Evolutionary conservation across 1,284 basidiomycete genomes (phyloP), one percentile per base, ranked within the genome.

Genomic region (Malassezia arunalokei): DNA sequence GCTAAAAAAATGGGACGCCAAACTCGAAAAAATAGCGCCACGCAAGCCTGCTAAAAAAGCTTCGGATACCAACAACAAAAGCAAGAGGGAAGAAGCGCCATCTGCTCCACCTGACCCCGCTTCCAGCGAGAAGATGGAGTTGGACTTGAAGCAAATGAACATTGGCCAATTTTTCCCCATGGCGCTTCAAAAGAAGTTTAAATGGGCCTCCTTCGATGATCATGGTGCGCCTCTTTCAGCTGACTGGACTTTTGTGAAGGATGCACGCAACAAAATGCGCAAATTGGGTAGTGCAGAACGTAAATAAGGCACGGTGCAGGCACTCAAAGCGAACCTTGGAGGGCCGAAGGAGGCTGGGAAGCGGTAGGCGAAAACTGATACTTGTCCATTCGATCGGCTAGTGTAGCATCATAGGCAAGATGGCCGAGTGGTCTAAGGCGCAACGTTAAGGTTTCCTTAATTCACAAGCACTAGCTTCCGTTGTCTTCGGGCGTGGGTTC

Each of bases 181-280:
- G 38, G 63, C 66, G 24, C 60, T 73, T 53, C 68, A 69, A 40
- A 73, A 73, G 54, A 73, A 73, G 59, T 73, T 73, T 59, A 65
- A 65, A 40, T 68, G 65, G 66, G 65, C 65, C 0, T 60, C 64
- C 3, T 56, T 56, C 11, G 62, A 58, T 43, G 61, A 68, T 48
- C 50, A 63, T 17, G 60, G 62, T 6, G 51, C 55, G n/a, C 60
- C 62, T 44, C 59, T 68, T 33, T 51, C 62, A 20, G 43, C 59
- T 8, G 46, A 53, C 11, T 69, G 69, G 69, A 56, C 53, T 15
- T 71, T 71, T 52, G 70, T 71, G 27, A 56, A 63, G 43, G 58
- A 71, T 37, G 61, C 68, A 5, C 58, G 61, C 30, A 53, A 53
- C 40, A 68, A 67, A 53, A 69, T 63, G 58, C 62, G 60, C 46